Percentiles rank a stretch among this genome's conserved stretches.
phyloP scores from a whole-genome alignment of 2,329 filamentous ascomycete genomes.

The Botrytis elliptica region DNA sequence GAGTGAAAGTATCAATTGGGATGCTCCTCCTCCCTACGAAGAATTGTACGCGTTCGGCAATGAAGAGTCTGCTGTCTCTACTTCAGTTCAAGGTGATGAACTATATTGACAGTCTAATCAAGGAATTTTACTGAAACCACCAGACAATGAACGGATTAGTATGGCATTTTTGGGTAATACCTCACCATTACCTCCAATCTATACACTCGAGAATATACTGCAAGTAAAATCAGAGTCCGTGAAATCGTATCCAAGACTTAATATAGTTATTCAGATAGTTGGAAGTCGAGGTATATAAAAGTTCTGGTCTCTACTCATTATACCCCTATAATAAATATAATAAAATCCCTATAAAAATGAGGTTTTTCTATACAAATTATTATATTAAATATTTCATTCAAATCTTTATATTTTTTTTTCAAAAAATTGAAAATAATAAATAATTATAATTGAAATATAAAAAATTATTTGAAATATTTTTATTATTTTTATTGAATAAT shows the following conservation, averaged over 20 bases:
- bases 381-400: no score
- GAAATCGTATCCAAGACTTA: conserved; percentile 46
- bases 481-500: no score
- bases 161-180: conserved; percentile 24
- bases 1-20: background rate
- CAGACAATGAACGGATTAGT: conserved; percentile 30
- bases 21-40: conserved; percentile 13
- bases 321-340: no score
- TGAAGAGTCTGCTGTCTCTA: background rate
- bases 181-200: conserved; percentile 24
- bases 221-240: background rate
- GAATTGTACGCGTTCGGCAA: background rate
- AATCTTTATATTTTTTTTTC: no score
- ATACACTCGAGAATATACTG: background rate
- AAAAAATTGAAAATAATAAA: no score
- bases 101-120: no score
- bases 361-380: no score
- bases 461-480: no score
- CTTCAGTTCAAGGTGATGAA: background rate
- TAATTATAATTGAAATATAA: no score
- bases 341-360: no score
- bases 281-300: conserved; percentile 65
- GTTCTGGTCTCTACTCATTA: no score
- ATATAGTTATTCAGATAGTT: conserved; percentile 82
- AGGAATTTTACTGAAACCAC: background rate